These are phyloP conservation scores for Vaccinium darrowii DNA, from an alignment of 148 eudicot genomes.

Conservation along the genomic window DNA sequence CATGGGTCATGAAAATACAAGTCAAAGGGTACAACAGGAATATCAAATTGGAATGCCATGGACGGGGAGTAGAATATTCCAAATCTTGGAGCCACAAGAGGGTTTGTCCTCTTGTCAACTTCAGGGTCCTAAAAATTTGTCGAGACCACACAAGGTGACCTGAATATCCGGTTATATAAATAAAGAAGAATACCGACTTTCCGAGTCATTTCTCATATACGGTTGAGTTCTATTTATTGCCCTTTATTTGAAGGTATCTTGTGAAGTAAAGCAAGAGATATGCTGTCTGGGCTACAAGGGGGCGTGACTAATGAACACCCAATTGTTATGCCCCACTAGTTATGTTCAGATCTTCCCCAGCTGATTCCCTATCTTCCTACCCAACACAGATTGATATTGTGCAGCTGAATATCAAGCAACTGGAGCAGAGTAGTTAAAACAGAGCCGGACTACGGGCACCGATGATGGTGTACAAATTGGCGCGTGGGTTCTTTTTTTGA, in stretches of 20 bases:
- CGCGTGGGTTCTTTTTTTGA: too few relatives aligned
- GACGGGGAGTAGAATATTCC: too few relatives aligned
- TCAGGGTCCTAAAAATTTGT: too few relatives aligned
- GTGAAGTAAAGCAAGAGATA: constrained; percentile 7
- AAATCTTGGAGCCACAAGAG: too few relatives aligned
- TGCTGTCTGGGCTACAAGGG: constrained; percentile 1
- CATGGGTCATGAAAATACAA: background rate
- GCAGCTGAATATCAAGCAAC: background rate
- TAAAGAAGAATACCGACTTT: background rate
- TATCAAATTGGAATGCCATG: background rate
- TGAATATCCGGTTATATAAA: too few relatives aligned
- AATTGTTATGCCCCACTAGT: too few relatives aligned
- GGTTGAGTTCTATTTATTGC: background rate
- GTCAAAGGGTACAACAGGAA: background rate
- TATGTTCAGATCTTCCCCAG: background rate
- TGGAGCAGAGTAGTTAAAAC: too few relatives aligned
- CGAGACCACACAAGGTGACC: too few relatives aligned
- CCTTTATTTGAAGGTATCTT: background rate
- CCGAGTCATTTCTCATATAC: background rate
- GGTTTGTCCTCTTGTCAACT: too few relatives aligned
- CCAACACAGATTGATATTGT: background rate
- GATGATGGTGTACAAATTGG: too few relatives aligned
- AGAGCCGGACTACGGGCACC: too few relatives aligned
- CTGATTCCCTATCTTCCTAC: background rate
- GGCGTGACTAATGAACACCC: background rate